Evolutionary conservation across 345 rosid genomes (phyloP).

Genomic region (Aquilaria yunnanensis): DNA sequence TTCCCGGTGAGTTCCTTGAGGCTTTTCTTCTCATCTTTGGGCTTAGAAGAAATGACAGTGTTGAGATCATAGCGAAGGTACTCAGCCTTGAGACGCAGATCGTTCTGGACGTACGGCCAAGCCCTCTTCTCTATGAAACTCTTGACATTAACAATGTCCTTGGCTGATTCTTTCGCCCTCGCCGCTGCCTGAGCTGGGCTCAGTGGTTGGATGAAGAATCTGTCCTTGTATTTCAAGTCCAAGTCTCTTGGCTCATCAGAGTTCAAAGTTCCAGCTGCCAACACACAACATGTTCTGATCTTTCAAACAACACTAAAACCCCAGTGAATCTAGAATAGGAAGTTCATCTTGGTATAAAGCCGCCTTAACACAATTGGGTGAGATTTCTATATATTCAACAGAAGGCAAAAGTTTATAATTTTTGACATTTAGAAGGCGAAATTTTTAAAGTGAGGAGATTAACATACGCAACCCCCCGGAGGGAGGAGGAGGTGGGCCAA

Average conservation of each 20-base stretch:
- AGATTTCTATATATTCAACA: too few relatives aligned
- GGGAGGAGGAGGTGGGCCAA: slow-evolving; percentile 89
- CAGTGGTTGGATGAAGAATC: slow-evolving; percentile 74
- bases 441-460: not conserved
- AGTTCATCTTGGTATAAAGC: too few relatives aligned
- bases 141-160: slow-evolving; percentile 76
- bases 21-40: slow-evolving; percentile 64
- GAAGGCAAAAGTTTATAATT: too few relatives aligned
- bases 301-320: not conserved
- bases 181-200: slow-evolving; percentile 58
- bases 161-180: slow-evolving; percentile 83
- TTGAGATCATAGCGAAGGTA: slow-evolving; percentile 90
- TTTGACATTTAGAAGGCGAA: too few relatives aligned
- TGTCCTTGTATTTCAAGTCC: slow-evolving; percentile 35
- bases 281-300: not conserved
- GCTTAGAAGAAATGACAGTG: slow-evolving; percentile 66
- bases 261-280: slow-evolving; percentile 86
- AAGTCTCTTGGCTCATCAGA: slow-evolving; percentile 86
- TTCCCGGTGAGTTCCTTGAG: slow-evolving; percentile 65
- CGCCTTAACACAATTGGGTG: too few relatives aligned
- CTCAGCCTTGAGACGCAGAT: slow-evolving; percentile 65
- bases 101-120: slow-evolving; percentile 86
- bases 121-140: slow-evolving; percentile 74
- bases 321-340: too few relatives aligned
- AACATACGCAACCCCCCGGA: slow-evolving; percentile 94